phyloP scores from a whole-genome alignment of 1,284 basidiomycete genomes.

The Thecaphora frezii region DNA sequence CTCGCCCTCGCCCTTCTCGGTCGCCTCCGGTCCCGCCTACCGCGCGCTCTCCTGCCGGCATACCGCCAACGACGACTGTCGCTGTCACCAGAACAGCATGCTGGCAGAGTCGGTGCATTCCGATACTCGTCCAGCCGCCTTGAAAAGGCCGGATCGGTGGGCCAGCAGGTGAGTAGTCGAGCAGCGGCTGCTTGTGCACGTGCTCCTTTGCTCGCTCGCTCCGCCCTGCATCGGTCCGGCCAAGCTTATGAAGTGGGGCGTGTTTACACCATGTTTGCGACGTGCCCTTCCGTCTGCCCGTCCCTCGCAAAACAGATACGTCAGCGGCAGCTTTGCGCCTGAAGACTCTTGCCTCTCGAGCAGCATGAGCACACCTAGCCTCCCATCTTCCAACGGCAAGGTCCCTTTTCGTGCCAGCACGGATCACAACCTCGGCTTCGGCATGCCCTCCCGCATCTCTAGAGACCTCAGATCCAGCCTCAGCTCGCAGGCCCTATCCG shows the following conservation, averaged over 20 bases:
- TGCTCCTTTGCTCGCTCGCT: no score
- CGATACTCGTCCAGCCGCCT: no score
- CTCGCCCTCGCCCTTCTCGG: no score
- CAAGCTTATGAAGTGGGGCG: no score
- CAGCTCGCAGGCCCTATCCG: not conserved
- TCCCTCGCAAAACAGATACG: not conserved
- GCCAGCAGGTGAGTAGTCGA: not conserved
- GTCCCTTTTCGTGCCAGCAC: conserved; percentile 4
- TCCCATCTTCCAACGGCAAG: not conserved
- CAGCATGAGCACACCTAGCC: not conserved
- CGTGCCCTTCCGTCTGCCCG: not conserved
- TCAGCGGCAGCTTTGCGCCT: not conserved
- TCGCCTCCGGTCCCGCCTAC: no score
- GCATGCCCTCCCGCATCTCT: conserved; percentile 43
- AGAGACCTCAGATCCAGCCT: conserved; percentile 21
- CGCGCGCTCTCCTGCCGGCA: no score
- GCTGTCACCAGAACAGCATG: no score
- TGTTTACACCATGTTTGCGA: not conserved
- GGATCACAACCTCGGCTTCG: conserved; percentile 20
- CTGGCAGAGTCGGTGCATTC: no score
- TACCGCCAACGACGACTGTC: no score
- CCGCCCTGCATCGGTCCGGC: not conserved
- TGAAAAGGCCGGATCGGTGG: not conserved
- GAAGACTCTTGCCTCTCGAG: not conserved
- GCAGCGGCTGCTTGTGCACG: not conserved